Conservation (phyloP, 176 grass and related monocot genomes). For the Eleusine indica region DNA sequence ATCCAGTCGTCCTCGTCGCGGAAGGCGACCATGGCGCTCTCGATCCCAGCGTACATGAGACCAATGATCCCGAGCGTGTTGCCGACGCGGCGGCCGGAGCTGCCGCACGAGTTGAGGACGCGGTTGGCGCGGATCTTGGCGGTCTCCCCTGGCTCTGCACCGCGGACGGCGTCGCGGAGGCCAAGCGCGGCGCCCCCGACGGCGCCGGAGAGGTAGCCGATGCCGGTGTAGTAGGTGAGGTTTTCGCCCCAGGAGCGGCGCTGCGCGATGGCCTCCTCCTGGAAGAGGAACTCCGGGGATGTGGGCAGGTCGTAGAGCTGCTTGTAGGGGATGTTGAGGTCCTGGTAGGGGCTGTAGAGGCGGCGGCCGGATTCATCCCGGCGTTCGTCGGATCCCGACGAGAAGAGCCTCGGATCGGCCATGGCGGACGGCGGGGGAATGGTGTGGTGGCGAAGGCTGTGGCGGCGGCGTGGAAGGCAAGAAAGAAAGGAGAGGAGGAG, state of each 20-base stretch:
- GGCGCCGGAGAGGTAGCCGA: conserved; percentile 81
- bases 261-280: conserved; percentile 81
- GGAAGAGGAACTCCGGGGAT: conserved; percentile 96
- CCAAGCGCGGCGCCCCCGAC: conserved; percentile 59
- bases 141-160: conserved; percentile 65
- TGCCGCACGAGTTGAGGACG: conserved; percentile 87
- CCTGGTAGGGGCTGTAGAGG: conserved; percentile 77
- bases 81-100: conserved; percentile 66
- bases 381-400: conserved; percentile 51
- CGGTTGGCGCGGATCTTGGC: conserved; percentile 85
- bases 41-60: conserved; percentile 87
- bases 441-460: conserved; percentile 1
- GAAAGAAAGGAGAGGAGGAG: conserved; percentile 13
- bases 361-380: conserved; percentile 46
- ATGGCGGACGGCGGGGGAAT: conserved; percentile 22
- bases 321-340: conserved; percentile 74
- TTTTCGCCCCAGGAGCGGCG: conserved; percentile 98
- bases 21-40: conserved; percentile 88
- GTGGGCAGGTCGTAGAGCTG: conserved; percentile 90
- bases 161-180: conserved; percentile 59
- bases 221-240: conserved; percentile 91
- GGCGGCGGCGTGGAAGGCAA: conserved; percentile 40
- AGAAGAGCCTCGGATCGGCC: conserved; percentile 47
- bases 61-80: conserved; percentile 80
- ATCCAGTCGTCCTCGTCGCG: conserved; percentile 85